Evolutionary conservation across 176 grass and related monocot species (phyloP), one percentile per base, ranked within the genome.

Genomic region (Lolium rigidum): DNA sequence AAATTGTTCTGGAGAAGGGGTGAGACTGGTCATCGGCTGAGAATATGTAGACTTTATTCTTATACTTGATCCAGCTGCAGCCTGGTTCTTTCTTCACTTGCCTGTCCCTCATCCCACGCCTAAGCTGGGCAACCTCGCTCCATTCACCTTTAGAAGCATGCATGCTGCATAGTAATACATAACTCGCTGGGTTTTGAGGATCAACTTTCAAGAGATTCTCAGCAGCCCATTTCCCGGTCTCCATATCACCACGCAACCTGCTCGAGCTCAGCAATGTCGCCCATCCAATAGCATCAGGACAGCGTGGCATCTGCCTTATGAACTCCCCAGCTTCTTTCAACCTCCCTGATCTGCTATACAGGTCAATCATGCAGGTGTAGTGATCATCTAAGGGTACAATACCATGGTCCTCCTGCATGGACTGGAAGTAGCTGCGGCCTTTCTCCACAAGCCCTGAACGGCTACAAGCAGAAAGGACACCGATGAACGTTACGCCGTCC

Each of bases 21-120:
- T 94, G 93, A 43, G 90, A 92, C 62, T 90, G 93, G 16, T 94
- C 93, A 1, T 94, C 93, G 0, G 93, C 90, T 66, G 93, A 94
- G 88, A 94, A 94, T 50, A 90, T 94, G 73, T 92, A 90, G 83
- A 94, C 93, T 82, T 88, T 88, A 60, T 94, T 94, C 67, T 92
- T 94, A 69, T 92, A 92, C 74, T 90, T 94, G 59, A 94, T 94
- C 93, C 93, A 92, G 80, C 93, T 94, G 70, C 90, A 94, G 41
- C 90, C 93, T 80, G 93, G 93, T n/a, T 94, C 93, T 87, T 94
- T 92, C 81, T 92, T 94, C 8, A 94, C 87, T 24, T 84, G 88
- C 25, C 82, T 86, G 44, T 92, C 93, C 72, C 93, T 92, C 93
- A 92, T 94, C 73, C 87, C 93, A 60, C 87, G 75, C 58, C 90